Base-by-base conservation (phyloP, 768 basidiomycete genomes). In the Pisolithus microcarpus region DNA sequence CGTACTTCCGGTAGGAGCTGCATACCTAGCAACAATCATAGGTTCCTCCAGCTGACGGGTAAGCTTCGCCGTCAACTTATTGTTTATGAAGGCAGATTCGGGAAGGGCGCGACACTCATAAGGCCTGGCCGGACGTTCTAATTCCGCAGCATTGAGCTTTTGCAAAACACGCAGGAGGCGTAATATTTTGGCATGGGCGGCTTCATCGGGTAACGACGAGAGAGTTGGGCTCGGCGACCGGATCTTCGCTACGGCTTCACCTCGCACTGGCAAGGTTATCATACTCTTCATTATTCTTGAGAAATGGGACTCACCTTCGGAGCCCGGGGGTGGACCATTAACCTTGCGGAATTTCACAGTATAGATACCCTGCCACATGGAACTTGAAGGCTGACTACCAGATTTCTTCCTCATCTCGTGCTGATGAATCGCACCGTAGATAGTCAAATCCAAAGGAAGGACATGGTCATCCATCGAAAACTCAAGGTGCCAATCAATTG, bases 31-130 rank as follows among this genome's bases (percentile, higher is more conserved):
- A 40, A 99, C 93, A 56, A 99, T 96, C 92, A 98, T 96, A 0
- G 92, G 91, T 64, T 99, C 96, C 60, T 99, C 96, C 39, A 99
- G 67, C 64, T 98, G 96, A 34, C 96, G 80, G 11, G 91, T 92
- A n/a, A 99, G 77, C 68, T 99, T 99, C 9, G 96, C 96, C 2
- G 92, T 92, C 24, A 99, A 72, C 68, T 99, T 99, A 72, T 96
- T 97, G 66, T 98, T 99, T 55, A 98, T 81, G 65, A 99, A 99
- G 0, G 89, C 80, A 0, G 89, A 80, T 56, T 93, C 91, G 2
- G 84, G 72, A 16, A 96, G 72, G 53, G 75, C 76, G 38, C 80
- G 76, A 51, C 75, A 79, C 51, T 80, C 75, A 15, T 70, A 67
- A 42, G 79, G 75, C 30, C 54, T 50, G 0, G 69, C 58, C 8